phyloP scores from a whole-genome alignment of 768 basidiomycete genomes.

The Termitomyces heimii region DNA sequence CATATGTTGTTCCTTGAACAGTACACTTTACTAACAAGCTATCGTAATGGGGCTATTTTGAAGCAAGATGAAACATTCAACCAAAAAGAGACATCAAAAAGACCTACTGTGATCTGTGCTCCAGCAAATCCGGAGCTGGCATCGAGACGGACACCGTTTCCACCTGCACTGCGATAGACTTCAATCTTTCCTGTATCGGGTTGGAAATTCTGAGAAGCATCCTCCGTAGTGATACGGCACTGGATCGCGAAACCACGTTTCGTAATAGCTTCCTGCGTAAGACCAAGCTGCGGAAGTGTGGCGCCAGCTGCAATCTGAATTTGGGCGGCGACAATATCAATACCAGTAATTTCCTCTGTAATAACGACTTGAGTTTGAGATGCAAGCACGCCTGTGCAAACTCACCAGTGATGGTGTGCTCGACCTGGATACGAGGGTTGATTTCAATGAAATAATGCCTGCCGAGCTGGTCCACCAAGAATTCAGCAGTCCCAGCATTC shows the following conservation, averaged over 20 bases:
- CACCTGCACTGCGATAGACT: conserved; percentile 97
- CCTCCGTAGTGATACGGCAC: conserved; percentile 97
- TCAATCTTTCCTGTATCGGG: conserved; percentile 99
- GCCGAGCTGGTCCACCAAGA: conserved; percentile 94
- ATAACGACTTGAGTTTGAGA: neutral
- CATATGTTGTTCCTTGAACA: conserved; percentile 95
- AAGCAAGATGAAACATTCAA: neutral
- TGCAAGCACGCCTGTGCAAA: neutral
- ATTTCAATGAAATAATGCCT: conserved; percentile 99
- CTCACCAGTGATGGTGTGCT: conserved; percentile 96
- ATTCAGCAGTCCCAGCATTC: conserved; percentile 98
- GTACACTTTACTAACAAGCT: conserved; percentile 95
- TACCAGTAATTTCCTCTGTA: conserved; percentile 97
- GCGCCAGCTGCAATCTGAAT: conserved; percentile 99
- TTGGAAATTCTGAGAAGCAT: conserved; percentile 88
- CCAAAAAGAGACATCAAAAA: neutral
- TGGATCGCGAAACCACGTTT: conserved; percentile 98
- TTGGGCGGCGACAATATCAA: conserved; percentile 98
- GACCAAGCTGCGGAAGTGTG: conserved; percentile 88
- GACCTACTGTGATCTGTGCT: conserved; percentile 87
- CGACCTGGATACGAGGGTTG: conserved; percentile 99
- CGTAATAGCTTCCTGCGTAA: conserved; percentile 93
- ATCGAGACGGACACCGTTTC: conserved; percentile 96
- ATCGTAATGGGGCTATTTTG: conserved; percentile 90
- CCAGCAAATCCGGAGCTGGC: conserved; percentile 97